Percentiles rank a stretch among this genome's conserved stretches.
Conservation (phyloP, 2,329 filamentous ascomycete species). For the Verticillium nonalfalfae region DNA sequence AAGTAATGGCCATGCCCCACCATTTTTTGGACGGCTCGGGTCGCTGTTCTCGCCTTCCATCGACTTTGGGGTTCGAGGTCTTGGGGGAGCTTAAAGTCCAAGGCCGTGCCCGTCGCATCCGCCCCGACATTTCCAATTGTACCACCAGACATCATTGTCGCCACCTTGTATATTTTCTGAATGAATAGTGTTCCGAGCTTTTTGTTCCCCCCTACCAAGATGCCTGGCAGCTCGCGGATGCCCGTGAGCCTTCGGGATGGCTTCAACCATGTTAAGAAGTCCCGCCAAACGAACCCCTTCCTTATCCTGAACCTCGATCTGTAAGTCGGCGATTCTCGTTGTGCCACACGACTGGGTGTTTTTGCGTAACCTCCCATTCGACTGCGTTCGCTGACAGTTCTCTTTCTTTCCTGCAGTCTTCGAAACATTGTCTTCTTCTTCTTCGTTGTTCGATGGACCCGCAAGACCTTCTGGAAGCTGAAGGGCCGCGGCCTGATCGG, state of each 20-base stretch:
- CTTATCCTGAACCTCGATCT: conserved; percentile 61
- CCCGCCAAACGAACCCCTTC: conserved; percentile 48
- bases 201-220: conserved; percentile 22
- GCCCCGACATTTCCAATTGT: conserved; percentile 3
- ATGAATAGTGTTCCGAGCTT: not conserved
- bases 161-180: not conserved
- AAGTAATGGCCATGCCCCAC: conserved; percentile 14
- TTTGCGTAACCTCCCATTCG: not conserved
- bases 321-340: conserved; percentile 38
- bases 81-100: conserved; percentile 1
- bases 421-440: conserved; percentile 85
- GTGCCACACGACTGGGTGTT: not conserved
- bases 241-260: conserved; percentile 65
- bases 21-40: conserved; percentile 5
- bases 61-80: not conserved
- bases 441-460: conserved; percentile 78
- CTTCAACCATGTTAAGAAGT: conserved; percentile 54
- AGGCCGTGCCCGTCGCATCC: conserved; percentile 2
- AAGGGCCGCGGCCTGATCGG: conserved; percentile 85
- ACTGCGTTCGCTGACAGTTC: not conserved
- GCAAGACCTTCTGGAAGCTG: conserved; percentile 75
- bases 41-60: not conserved
- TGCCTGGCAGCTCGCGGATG: conserved; percentile 64
- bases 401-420: conserved; percentile 41
- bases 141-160: not conserved